Conservation (phyloP, 495 filamentous ascomycete genomes). For the Pseudotulostoma volvatum region DNA sequence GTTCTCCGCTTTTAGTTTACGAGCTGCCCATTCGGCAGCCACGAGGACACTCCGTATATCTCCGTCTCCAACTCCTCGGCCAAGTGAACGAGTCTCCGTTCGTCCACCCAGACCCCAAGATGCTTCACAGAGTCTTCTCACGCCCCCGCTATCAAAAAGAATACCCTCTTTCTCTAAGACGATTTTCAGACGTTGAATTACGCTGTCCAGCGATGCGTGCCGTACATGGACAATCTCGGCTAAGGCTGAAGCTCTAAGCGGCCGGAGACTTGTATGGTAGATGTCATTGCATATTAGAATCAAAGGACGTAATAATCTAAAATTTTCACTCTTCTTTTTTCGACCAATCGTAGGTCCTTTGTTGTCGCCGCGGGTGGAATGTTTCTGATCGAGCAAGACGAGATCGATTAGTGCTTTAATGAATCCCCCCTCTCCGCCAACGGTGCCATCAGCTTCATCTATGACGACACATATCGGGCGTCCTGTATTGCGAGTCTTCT, state of each 20-base stretch:
- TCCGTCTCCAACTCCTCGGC: conserved; percentile 53
- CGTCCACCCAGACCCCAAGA: conserved; percentile 71
- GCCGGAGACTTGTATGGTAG: conserved; percentile 80
- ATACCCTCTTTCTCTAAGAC: conserved; percentile 82
- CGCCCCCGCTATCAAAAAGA: conserved; percentile 68
- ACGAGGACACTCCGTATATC: conserved; percentile 89
- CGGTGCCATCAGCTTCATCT: conserved; percentile 91
- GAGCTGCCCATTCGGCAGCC: conserved; percentile 85
- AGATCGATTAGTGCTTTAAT: conserved; percentile 89
- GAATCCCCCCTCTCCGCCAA: conserved; percentile 76
- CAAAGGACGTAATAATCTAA: conserved; percentile 70
- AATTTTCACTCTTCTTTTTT: conserved; percentile 61
- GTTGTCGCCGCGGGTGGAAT: conserved; percentile 32
- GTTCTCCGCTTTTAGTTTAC: conserved; percentile 47
- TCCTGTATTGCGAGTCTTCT: conserved; percentile 54
- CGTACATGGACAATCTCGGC: conserved; percentile 90
- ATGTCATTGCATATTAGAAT: conserved; percentile 95
- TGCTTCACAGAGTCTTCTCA: conserved; percentile 77
- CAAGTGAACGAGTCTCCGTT: conserved; percentile 35
- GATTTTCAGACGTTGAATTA: conserved; percentile 61
- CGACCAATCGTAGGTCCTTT: conserved; percentile 19
- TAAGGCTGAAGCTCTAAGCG: conserved; percentile 58
- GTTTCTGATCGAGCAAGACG: conserved; percentile 70
- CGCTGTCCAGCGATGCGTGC: conserved; percentile 71
- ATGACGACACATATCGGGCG: conserved; percentile 85